Percentiles rank a stretch among this genome's conserved stretches.
Evolutionary conservation across 345 rosid species (phyloP).

Genomic region (Carallia pectinifolia): DNA sequence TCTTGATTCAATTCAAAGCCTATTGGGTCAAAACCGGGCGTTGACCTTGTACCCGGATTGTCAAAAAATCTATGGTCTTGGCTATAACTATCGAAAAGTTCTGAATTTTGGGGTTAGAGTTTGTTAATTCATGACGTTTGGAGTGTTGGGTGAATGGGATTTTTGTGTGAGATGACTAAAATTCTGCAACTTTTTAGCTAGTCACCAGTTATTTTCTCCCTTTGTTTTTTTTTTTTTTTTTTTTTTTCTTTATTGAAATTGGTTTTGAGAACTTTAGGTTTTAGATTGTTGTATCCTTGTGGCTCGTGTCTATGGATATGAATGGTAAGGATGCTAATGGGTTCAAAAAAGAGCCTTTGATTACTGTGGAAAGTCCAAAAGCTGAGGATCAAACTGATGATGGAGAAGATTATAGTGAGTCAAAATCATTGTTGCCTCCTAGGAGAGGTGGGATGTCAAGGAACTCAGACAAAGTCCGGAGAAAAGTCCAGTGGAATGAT

Average conservation of each 20-base stretch:
- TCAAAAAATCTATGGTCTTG: neutral
- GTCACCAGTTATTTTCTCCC: neutral
- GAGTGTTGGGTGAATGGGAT: constrained; percentile 8
- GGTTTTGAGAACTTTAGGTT: neutral
- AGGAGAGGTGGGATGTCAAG: constrained; percentile 69
- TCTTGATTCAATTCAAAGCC: neutral
- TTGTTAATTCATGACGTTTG: constrained; percentile 10
- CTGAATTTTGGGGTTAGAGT: constrained; percentile 13
- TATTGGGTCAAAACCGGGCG: constrained; percentile 2
- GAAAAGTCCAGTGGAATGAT: constrained; percentile 96
- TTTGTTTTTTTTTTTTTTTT: neutral
- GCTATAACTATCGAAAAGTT: neutral
- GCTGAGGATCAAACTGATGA: constrained; percentile 41
- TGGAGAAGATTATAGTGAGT: constrained; percentile 65
- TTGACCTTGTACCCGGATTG: constrained; percentile 9
- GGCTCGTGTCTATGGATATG: constrained; percentile 17
- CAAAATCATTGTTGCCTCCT: constrained; percentile 66
- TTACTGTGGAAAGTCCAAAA: constrained; percentile 8
- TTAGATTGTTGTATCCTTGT: neutral
- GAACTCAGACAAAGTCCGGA: constrained; percentile 46
- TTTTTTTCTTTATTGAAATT: neutral
- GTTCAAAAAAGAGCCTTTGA: constrained; percentile 12
- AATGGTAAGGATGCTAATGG: constrained; percentile 27
- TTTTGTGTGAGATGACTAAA: neutral
- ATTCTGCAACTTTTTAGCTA: neutral